Base-by-base conservation (phyloP, 805 yeast species). In the Hanseniaspora guilliermondii region DNA sequence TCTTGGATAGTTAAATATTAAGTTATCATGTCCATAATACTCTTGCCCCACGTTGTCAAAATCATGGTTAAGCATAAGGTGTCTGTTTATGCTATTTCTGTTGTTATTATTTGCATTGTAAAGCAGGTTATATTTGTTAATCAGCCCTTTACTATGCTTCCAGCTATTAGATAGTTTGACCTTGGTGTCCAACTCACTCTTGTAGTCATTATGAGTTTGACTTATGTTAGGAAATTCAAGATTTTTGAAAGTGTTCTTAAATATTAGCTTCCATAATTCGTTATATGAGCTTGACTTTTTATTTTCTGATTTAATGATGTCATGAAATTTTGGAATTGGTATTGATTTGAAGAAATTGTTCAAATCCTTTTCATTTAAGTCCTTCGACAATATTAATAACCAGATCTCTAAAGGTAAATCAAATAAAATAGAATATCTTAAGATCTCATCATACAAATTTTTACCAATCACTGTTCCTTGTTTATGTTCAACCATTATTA, bases 201-300 rank as follows among this genome's bases (percentile, higher is more conserved):
- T 62, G 52, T 69, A 68, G 56, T 61, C 72, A 50, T 63, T 64
- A 14, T 45, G 40, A 0, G 73, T 66, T n/a, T 62, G 60, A 2
- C 74, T 63, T 33, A 65, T 60, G 0, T 75, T 70, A 25, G 74
- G 73, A 60, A 72, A 72, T 24, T 58, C 53, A 21, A 60, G 58
- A 0, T 69, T 62, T 14, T 62, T 57, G 45, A 64, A 64, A 21
- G 60, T 63, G 25, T 67, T 59, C 12, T 61, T 57, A 55, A 72
- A 70, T 37, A 71, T 59, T 53, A 65, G 66, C 58, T 70, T 71
- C 76, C 75, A 72, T 9, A 72, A 59, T 56, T 72, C 76, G 44
- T 71, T 71, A 58, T 72, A 44, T 8, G 22, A 32, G n/a, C n/a
- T 52, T 36, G 45, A 27, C 6, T 19, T 36, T 24, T 32, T 14